phyloP scores from a whole-genome alignment of 495 filamentous ascomycete genomes.

The Podospora conica region DNA sequence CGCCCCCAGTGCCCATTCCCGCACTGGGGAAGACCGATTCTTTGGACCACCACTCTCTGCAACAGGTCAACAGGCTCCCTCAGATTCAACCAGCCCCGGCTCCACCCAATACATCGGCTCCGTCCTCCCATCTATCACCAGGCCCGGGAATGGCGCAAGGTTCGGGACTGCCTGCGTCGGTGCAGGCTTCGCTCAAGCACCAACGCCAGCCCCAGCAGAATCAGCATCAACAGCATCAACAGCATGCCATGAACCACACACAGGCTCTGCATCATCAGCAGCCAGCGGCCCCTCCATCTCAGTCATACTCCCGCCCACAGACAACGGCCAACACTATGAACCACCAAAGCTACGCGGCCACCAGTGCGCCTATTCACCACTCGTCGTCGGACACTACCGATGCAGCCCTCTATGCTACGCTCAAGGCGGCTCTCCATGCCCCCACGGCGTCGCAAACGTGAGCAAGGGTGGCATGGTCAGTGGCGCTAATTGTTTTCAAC shows the following conservation, averaged over 20 bases:
- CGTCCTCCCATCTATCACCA: neutral
- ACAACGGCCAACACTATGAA: neutral
- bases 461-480: neutral
- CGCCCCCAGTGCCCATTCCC: slow-evolving; percentile 13
- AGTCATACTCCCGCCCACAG: neutral
- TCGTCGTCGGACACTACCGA: neutral
- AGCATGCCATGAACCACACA: neutral
- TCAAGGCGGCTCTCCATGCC: neutral
- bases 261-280: neutral
- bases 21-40: slow-evolving; percentile 24
- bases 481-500: neutral
- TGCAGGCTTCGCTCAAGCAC: neutral
- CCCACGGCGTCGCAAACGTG: neutral
- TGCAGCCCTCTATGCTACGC: neutral
- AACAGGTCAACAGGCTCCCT: slow-evolving; percentile 19
- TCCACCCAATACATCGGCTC: neutral
- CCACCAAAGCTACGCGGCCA: neutral
- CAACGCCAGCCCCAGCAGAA: neutral
- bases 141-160: neutral
- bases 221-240: neutral
- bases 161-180: neutral
- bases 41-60: slow-evolving; percentile 13
- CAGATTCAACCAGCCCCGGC: slow-evolving; percentile 27
- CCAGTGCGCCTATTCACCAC: neutral
- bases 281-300: neutral